Evolutionary conservation across 1,284 basidiomycete genomes (phyloP).

Genomic region (Bjerkandera adusta): DNA sequence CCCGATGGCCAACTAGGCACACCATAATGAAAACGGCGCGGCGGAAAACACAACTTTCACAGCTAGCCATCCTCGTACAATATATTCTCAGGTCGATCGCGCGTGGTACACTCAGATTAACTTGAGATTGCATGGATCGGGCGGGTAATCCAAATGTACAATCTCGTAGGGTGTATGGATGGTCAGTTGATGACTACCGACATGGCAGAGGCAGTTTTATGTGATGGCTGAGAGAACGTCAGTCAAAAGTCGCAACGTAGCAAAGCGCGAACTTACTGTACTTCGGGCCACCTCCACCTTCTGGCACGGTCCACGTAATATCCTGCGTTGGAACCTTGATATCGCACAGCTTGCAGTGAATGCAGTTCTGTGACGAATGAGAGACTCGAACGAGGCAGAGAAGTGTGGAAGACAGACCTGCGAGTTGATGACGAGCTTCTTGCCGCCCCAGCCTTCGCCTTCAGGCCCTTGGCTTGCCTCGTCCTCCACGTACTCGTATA

Average conservation of each 20-base stretch:
- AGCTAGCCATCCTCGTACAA: no score
- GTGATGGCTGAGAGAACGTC: not conserved
- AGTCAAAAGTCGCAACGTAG: not conserved
- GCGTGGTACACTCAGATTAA: no score
- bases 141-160: no score
- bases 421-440: conserved; percentile 95
- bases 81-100: no score
- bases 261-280: conserved; percentile 63
- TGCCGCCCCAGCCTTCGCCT: conserved; percentile 68
- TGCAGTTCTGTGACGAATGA: conserved; percentile 61
- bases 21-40: no score
- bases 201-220: no score
- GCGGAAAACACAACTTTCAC: no score
- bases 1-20: no score
- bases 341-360: conserved; percentile 93
- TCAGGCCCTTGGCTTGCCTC: conserved; percentile 35
- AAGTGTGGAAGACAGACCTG: conserved; percentile 53
- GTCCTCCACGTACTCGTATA: conserved; percentile 96
- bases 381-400: not conserved
- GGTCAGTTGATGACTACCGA: no score
- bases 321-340: conserved; percentile 93
- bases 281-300: conserved; percentile 92
- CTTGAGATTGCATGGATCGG: no score
- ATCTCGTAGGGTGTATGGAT: no score
- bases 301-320: conserved; percentile 92